Evolutionary conservation across 257 asterid genomes (phyloP), one percentile per base, ranked within the genome.

Genomic region (Capsicum chinense): DNA sequence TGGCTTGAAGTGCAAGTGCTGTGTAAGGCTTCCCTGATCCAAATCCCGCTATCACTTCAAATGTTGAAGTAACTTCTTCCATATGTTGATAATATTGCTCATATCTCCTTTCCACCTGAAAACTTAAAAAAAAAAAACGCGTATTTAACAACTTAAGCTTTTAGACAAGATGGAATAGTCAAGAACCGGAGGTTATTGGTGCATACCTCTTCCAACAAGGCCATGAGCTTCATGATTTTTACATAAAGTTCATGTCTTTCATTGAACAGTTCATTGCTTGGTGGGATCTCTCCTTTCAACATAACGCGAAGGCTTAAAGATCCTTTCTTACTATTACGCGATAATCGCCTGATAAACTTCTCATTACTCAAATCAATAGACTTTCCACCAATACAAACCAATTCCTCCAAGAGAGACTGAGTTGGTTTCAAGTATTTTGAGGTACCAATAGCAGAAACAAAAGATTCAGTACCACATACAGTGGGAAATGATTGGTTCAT

Each of bases 11-110:
- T 19, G 98, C 97, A 2, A 94, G 94, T 5, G 93, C 92, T 35
- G 98, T 94, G 89, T 95, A 97, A 7, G 95, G 91, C 33, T 90
- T 94, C 3, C 97, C 97, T 2, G 95, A 85, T 33, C 95, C 98
- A 9, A 87, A 64, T 8, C 99, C 99, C 50, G 96, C 94, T 19
- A 95, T 81, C 17, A 86, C 86, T 86, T 95, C 99, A 73, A 97
- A 95, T 56, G 98, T 90, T 3, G 92, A 66, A 5, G 93, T 89
- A 74, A 91, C 60, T 21, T 90, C 93, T 26, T 94, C 97, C 93
- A 94, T 86, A 11, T 91, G 94, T 56, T 88, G 88, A 47, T 90
- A 89, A 47, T 94, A 97, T 48, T 91, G 92, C 59, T 91, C 99
- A 35, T 95, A 97, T 83, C 97, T 87, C 78, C 92, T 90, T 89